phyloP scores from a whole-genome alignment of 2,329 filamentous ascomycete species.

The Blumeria graminis region DNA sequence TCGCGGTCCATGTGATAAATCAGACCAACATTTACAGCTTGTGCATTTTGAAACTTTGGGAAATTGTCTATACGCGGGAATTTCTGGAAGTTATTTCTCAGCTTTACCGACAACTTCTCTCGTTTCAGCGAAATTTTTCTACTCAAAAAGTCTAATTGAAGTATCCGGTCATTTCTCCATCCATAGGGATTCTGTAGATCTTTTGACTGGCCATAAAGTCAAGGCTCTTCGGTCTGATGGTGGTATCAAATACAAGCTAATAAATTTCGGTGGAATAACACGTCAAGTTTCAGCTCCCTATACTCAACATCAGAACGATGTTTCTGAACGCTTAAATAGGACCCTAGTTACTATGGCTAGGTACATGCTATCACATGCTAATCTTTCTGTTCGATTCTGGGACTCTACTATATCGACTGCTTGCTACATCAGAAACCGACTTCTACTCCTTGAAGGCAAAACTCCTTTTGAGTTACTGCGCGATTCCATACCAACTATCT shows the following conservation, averaged over 20 bases:
- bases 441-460: neutral
- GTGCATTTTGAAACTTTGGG: neutral
- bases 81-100: neutral
- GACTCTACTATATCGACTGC: neutral
- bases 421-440: neutral
- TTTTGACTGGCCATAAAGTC: neutral
- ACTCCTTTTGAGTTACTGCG: neutral
- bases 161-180: neutral
- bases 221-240: neutral
- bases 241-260: neutral
- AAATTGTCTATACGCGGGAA: neutral
- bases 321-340: neutral
- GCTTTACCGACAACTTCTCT: neutral
- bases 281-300: neutral
- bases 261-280: neutral
- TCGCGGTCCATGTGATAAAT: neutral
- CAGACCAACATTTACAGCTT: neutral
- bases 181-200: neutral
- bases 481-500: neutral
- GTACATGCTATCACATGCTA: neutral
- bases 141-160: neutral
- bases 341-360: neutral
- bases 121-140: neutral
- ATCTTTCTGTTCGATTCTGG: neutral
- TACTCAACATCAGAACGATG: slow-evolving; percentile 16